A percentile compares a stretch with the other conserved stretches of the same genome.
phyloP scores from a whole-genome alignment of 805 yeast species.

The Cyberlindnera nakhonratchasimensis region DNA sequence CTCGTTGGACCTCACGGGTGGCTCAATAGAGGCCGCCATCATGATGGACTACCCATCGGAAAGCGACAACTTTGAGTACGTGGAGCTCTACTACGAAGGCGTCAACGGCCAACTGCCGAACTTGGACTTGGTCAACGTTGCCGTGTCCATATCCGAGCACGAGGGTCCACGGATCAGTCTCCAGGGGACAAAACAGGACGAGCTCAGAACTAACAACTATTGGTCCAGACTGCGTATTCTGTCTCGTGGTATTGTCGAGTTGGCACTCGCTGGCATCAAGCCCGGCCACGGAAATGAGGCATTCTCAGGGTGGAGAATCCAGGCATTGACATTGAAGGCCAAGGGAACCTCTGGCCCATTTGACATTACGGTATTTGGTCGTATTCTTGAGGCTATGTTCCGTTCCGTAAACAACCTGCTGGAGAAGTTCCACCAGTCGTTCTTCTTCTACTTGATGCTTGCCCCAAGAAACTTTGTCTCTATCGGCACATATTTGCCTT shows the following conservation, averaged over 20 bases:
- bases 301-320: slow-evolving; percentile 95
- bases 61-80: slow-evolving; percentile 63
- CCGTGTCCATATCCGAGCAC: slow-evolving; percentile 66
- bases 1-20: slow-evolving; percentile 81
- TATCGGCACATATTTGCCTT: slow-evolving; percentile 88
- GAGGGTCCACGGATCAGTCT: slow-evolving; percentile 71
- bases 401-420: slow-evolving; percentile 87
- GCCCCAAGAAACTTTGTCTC: slow-evolving; percentile 82
- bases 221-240: slow-evolving; percentile 55
- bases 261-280: slow-evolving; percentile 68
- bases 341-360: slow-evolving; percentile 50
- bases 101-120: slow-evolving; percentile 95
- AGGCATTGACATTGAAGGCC: slow-evolving; percentile 79
- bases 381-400: slow-evolving; percentile 82
- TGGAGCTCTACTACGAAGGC: slow-evolving; percentile 81
- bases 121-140: slow-evolving; percentile 82
- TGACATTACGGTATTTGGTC: slow-evolving; percentile 89
- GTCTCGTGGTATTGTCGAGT: slow-evolving; percentile 59
- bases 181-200: slow-evolving; percentile 51
- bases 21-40: slow-evolving; percentile 87
- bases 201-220: slow-evolving; percentile 46
- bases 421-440: slow-evolving; percentile 96
- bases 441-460: slow-evolving; percentile 83
- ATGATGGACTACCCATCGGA: slow-evolving; percentile 72
- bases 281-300: slow-evolving; percentile 76